Conservation (phyloP, 257 asterid species). For the Solanum virginianum region DNA sequence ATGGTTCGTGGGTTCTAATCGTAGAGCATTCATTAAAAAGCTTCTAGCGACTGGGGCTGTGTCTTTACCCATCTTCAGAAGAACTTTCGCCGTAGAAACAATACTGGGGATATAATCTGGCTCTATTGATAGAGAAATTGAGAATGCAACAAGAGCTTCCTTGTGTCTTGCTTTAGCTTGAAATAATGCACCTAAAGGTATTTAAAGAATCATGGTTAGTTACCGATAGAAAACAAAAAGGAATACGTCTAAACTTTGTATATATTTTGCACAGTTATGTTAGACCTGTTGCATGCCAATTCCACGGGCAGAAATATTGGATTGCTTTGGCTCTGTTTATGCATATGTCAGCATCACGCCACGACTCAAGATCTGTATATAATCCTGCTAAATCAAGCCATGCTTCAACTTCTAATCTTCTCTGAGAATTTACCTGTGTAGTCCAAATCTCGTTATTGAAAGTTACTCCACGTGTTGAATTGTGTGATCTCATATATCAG, state of each 20-base stretch:
- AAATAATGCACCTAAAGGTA: constrained; percentile 34
- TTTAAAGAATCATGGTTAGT: not conserved
- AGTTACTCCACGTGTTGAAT: not conserved
- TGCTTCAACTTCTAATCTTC: constrained; percentile 48
- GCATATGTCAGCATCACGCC: constrained; percentile 59
- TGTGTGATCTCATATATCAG: not conserved
- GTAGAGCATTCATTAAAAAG: constrained; percentile 66
- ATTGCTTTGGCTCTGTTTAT: constrained; percentile 40
- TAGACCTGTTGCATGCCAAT: constrained; percentile 72
- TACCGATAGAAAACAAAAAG: not conserved
- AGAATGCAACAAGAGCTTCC: constrained; percentile 63
- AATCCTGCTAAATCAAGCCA: constrained; percentile 88
- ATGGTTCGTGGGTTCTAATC: constrained; percentile 68
- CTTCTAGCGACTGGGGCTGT: constrained; percentile 59
- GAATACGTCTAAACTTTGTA: not conserved
- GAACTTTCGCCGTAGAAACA: constrained; percentile 55
- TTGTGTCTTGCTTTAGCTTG: constrained; percentile 36
- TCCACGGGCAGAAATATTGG: constrained; percentile 36
- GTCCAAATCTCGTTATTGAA: not conserved
- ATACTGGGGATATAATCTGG: constrained; percentile 76
- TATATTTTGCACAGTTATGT: not conserved
- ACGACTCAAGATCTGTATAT: constrained; percentile 46
- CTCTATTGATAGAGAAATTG: constrained; percentile 49
- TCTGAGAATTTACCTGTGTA: constrained; percentile 32
- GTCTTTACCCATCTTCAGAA: constrained; percentile 35